Conservation (phyloP, 2,329 filamentous ascomycete species). For the Conoideocrella luteorostrata region DNA sequence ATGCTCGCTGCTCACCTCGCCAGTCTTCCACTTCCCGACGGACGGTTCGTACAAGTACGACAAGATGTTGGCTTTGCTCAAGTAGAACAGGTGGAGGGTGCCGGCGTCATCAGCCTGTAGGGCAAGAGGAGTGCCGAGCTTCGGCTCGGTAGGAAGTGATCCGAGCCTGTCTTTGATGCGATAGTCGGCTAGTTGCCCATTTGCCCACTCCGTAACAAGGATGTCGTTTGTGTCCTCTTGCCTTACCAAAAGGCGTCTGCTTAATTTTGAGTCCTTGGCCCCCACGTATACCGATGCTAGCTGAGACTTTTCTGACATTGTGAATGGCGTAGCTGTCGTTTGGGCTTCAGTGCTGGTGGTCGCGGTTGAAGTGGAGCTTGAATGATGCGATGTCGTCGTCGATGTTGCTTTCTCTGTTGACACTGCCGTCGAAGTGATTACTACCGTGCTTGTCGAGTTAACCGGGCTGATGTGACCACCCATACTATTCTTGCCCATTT, state of each 20-base stretch:
- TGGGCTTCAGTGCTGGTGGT: not conserved
- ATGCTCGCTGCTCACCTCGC: constrained; percentile 5
- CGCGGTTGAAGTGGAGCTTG: not conserved
- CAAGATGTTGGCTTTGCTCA: constrained; percentile 12
- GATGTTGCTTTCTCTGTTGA: not conserved
- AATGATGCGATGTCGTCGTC: not conserved
- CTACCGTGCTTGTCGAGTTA: not conserved
- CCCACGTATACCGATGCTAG: constrained; percentile 12
- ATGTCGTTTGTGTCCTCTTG: constrained; percentile 17
- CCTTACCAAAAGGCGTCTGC: constrained; percentile 14
- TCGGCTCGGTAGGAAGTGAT: constrained; percentile 6
- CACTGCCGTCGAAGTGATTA: not conserved
- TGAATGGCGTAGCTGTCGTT: constrained; percentile 7
- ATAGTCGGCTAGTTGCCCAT: constrained; percentile 6
- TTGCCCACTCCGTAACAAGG: constrained; percentile 10
- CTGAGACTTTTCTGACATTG: constrained; percentile 11
- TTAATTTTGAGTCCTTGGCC: not conserved
- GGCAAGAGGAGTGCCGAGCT: constrained; percentile 15
- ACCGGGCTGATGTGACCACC: not conserved
- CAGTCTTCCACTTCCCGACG: constrained; percentile 12
- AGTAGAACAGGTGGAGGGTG: constrained; percentile 17
- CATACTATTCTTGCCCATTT: constrained; percentile 5
- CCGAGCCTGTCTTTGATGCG: constrained; percentile 10
- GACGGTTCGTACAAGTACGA: constrained; percentile 11
- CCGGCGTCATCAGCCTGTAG: constrained; percentile 12